Conservation (phyloP, 169 alveolate genomes). For the Plasmodium cynomolgi region DNA sequence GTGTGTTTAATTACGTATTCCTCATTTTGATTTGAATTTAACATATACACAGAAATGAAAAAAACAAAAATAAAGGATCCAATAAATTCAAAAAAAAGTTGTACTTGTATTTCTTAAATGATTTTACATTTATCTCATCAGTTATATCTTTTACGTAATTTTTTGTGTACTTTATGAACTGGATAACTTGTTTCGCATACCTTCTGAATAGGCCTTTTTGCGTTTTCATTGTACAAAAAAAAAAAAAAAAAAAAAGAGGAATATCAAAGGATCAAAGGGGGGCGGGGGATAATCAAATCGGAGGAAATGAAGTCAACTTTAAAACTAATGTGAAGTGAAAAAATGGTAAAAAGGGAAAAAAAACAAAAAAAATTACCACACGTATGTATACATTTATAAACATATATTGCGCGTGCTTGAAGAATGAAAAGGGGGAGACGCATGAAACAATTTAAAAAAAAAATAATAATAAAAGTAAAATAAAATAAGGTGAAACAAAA, state of each 20-base stretch:
- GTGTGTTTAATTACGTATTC: constrained; percentile 59
- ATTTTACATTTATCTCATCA: constrained; percentile 68
- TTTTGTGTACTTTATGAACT: constrained; percentile 3
- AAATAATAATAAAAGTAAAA: background rate
- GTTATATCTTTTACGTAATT: constrained; percentile 44
- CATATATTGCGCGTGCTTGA: background rate
- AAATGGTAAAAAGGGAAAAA: background rate
- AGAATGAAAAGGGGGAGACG: background rate
- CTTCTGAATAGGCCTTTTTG: constrained; percentile 24
- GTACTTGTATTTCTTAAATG: constrained; percentile 62
- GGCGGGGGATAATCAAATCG: background rate
- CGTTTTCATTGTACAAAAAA: constrained; percentile 48
- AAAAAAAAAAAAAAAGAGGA: constrained; percentile 12
- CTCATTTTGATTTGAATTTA: constrained; percentile 59
- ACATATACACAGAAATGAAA: constrained; percentile 56
- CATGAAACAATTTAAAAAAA: background rate
- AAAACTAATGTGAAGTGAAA: background rate
- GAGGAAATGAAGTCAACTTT: background rate
- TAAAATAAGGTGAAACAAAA: background rate
- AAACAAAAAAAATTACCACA: background rate
- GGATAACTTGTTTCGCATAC: constrained; percentile 8
- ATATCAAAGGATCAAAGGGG: background rate
- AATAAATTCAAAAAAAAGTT: constrained; percentile 66
- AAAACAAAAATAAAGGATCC: constrained; percentile 70
- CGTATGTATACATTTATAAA: background rate